phyloP scores from a whole-genome alignment of 768 basidiomycete species.

The Phylloporus sp. region DNA sequence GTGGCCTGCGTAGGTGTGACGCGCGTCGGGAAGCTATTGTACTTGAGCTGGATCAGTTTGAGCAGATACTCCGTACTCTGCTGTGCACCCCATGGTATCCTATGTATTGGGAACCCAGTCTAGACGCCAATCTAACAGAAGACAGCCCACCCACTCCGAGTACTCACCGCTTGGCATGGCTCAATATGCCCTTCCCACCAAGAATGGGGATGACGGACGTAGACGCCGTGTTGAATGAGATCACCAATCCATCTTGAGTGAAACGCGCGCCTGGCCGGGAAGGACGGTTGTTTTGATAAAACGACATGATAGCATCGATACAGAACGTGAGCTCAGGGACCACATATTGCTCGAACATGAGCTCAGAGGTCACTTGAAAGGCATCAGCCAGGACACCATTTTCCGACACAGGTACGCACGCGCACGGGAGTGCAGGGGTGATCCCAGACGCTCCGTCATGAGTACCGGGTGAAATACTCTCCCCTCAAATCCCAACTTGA shows the following conservation, averaged over 20 bases:
- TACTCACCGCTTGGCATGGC: slow-evolving; percentile 76
- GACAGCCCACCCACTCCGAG: neutral
- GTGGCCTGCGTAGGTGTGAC: slow-evolving; percentile 73
- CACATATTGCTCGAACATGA: slow-evolving; percentile 90
- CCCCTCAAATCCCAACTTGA: slow-evolving; percentile 78
- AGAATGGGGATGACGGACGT: slow-evolving; percentile 90
- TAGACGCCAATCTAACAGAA: neutral
- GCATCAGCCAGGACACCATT: too few relatives aligned
- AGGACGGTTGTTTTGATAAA: slow-evolving; percentile 72
- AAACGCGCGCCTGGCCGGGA: slow-evolving; percentile 33
- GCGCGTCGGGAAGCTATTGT: slow-evolving; percentile 86
- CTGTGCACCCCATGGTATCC: slow-evolving; percentile 90
- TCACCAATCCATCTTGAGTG: slow-evolving; percentile 68
- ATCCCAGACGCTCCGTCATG: slow-evolving; percentile 89
- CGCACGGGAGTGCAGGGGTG: slow-evolving; percentile 83
- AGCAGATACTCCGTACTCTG: slow-evolving; percentile 90
- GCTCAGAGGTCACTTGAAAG: slow-evolving; percentile 80
- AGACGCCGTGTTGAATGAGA: slow-evolving; percentile 89
- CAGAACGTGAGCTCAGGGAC: slow-evolving; percentile 85
- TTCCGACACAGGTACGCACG: too few relatives aligned
- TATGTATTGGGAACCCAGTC: slow-evolving; percentile 28
- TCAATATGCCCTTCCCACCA: slow-evolving; percentile 75
- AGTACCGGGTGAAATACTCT: slow-evolving; percentile 81
- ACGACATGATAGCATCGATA: slow-evolving; percentile 88
- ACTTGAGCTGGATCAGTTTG: slow-evolving; percentile 92